Percentiles rank a stretch among this genome's conserved stretches.
Evolutionary conservation across 2,329 filamentous ascomycete species (phyloP).

Genomic region (Pseudogymnoascus sp.): DNA sequence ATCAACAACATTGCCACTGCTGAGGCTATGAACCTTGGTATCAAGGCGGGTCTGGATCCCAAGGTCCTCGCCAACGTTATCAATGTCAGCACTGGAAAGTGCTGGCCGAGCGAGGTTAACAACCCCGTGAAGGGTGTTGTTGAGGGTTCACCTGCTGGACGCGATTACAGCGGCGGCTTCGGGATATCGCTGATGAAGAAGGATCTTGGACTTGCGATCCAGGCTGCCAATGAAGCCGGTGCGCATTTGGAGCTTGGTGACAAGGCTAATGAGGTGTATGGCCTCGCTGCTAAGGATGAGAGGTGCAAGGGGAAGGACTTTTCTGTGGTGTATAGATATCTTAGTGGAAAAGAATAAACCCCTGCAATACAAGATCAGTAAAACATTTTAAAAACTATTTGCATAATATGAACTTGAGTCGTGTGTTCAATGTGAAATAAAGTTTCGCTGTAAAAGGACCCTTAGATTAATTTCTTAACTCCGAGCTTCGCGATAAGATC

Average conservation of each 20-base stretch:
- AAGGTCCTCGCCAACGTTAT: constrained; percentile 73
- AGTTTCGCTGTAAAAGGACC: neutral
- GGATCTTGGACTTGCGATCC: constrained; percentile 65
- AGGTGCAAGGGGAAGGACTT: constrained; percentile 66
- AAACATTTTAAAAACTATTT: neutral
- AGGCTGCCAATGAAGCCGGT: constrained; percentile 61
- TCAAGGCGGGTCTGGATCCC: constrained; percentile 52
- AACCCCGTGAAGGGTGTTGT: constrained; percentile 87
- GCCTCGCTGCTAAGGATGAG: constrained; percentile 54
- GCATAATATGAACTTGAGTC: neutral
- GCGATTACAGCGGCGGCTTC: constrained; percentile 73
- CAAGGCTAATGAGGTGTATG: constrained; percentile 60
- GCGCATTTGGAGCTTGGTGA: constrained; percentile 59
- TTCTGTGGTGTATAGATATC: constrained; percentile 70
- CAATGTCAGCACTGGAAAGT: constrained; percentile 87
- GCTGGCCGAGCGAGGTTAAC: constrained; percentile 94
- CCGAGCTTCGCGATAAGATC: constrained; percentile 5
- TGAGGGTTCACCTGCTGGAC: constrained; percentile 63
- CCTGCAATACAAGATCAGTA: neutral
- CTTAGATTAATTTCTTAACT: neutral
- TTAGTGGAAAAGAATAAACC: constrained; percentile 47
- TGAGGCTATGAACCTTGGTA: constrained; percentile 60
- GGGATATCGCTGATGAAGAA: constrained; percentile 75
- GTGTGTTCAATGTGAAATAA: neutral
- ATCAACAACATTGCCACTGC: constrained; percentile 77